Evolutionary conservation across 1,139 yeast species (phyloP).

Genomic region (Debaryomycetaceae sp.): DNA sequence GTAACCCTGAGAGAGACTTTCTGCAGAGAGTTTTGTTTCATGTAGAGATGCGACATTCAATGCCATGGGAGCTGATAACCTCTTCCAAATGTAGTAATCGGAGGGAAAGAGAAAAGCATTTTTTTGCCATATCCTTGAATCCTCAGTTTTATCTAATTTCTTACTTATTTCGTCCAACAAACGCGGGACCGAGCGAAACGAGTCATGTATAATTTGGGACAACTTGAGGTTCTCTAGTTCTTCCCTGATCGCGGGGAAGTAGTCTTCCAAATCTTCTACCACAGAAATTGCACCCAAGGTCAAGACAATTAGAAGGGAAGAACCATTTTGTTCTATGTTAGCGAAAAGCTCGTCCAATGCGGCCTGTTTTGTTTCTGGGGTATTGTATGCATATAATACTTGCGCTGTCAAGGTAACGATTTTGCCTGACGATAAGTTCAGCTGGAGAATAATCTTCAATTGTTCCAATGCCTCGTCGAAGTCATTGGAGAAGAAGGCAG

Average conservation of each 20-base stretch:
- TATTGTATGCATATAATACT: slow-evolving; percentile 70
- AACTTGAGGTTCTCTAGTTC: slow-evolving; percentile 58
- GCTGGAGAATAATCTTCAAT: slow-evolving; percentile 56
- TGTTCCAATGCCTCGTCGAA: slow-evolving; percentile 65
- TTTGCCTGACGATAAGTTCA: slow-evolving; percentile 47
- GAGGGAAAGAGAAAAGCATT: slow-evolving; percentile 73
- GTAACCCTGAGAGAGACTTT: slow-evolving; percentile 52
- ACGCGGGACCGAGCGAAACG: slow-evolving; percentile 54
- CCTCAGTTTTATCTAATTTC: slow-evolving; percentile 18
- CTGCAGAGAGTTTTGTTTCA: slow-evolving; percentile 51
- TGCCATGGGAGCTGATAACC: slow-evolving; percentile 49
- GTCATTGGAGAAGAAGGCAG: slow-evolving; percentile 58
- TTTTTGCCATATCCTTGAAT: slow-evolving; percentile 55
- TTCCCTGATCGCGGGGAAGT: slow-evolving; percentile 61
- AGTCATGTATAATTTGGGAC: slow-evolving; percentile 46
- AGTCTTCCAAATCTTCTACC: slow-evolving; percentile 57
- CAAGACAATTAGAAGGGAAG: slow-evolving; percentile 62
- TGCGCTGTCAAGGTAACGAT: slow-evolving; percentile 75
- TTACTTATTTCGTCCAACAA: slow-evolving; percentile 52
- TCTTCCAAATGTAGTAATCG: slow-evolving; percentile 65
- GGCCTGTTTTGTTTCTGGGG: slow-evolving; percentile 73
- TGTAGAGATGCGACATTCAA: slow-evolving; percentile 44
- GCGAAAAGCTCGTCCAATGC: slow-evolving; percentile 72
- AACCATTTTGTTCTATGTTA: slow-evolving; percentile 60
- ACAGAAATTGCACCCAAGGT: slow-evolving; percentile 81